Evolutionary conservation across 495 filamentous ascomycete genomes (phyloP).

Genomic region (Tricharina praecox): DNA sequence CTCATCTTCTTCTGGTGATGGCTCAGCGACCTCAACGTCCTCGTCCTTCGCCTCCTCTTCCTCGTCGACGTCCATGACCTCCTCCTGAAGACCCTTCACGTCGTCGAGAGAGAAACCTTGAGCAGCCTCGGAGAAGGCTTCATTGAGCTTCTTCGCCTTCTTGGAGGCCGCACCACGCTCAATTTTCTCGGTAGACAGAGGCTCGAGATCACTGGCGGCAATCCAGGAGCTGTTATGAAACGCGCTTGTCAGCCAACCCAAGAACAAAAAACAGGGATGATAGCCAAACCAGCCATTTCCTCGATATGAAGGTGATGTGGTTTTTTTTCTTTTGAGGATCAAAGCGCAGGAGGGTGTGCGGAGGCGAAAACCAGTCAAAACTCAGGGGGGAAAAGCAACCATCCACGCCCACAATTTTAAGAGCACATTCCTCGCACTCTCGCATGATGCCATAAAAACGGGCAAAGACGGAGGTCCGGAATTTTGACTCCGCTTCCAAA

Average conservation of each 20-base stretch:
- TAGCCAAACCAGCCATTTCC: too few species aligned
- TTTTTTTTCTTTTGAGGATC: constrained; percentile 5
- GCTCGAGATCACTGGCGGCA: constrained; percentile 15
- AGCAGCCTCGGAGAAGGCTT: constrained; percentile 18
- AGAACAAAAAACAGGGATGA: not conserved
- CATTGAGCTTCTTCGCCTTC: constrained; percentile 21
- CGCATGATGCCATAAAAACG: not conserved
- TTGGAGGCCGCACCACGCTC: constrained; percentile 14
- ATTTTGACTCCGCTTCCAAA: too few species aligned
- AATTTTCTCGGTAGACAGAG: constrained; percentile 17
- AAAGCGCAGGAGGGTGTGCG: not conserved
- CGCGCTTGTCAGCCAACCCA: constrained; percentile 3
- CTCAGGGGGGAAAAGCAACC: not conserved
- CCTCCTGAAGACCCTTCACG: constrained; percentile 18
- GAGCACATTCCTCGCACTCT: not conserved
- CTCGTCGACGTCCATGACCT: constrained; percentile 19
- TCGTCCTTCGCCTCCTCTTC: constrained; percentile 16
- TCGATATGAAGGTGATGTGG: not conserved
- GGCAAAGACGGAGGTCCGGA: not conserved
- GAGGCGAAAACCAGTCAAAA: not conserved
- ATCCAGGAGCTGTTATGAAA: constrained; percentile 20
- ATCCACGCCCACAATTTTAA: not conserved
- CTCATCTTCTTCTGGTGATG: constrained; percentile 11
- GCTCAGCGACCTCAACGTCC: constrained; percentile 7
- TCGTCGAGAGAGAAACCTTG: constrained; percentile 19